These are phyloP conservation scores for Aspergillus affinis DNA, from an alignment of 495 filamentous ascomycete species.

Conservation along the genomic window DNA sequence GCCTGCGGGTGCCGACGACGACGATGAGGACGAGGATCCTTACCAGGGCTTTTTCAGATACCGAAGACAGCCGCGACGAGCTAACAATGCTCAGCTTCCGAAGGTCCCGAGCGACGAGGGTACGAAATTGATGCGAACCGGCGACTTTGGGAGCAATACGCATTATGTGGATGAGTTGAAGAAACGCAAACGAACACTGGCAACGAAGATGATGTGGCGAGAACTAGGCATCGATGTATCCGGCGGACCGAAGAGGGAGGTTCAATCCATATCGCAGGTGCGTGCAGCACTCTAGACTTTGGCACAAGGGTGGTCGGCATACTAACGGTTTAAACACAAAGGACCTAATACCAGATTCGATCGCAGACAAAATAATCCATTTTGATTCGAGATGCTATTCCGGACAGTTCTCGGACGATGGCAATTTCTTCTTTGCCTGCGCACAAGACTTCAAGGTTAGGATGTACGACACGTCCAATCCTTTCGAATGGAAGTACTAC, in stretches of 20 bases:
- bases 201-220: slow-evolving; percentile 69
- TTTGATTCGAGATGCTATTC: slow-evolving; percentile 85
- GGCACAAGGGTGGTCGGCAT: slow-evolving; percentile 1
- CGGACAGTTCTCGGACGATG: slow-evolving; percentile 94
- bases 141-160: slow-evolving; percentile 69
- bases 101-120: slow-evolving; percentile 78
- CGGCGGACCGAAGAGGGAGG: slow-evolving; percentile 52
- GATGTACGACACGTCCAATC: slow-evolving; percentile 97
- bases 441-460: slow-evolving; percentile 90
- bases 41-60: slow-evolving; percentile 27
- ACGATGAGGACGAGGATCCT: slow-evolving; percentile 31
- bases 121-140: slow-evolving; percentile 72
- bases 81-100: slow-evolving; percentile 56
- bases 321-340: slow-evolving; percentile 21
- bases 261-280: slow-evolving; percentile 67
- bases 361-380: slow-evolving; percentile 84
- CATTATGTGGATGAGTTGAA: slow-evolving; percentile 47
- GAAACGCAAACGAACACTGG: slow-evolving; percentile 59
- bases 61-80: slow-evolving; percentile 20
- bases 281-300: slow-evolving; percentile 11
- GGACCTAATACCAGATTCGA: slow-evolving; percentile 67
- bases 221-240: slow-evolving; percentile 67
- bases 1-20: slow-evolving; percentile 13
- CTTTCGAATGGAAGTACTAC: slow-evolving; percentile 93
- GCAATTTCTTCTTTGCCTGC: slow-evolving; percentile 96